A percentile compares a stretch with the other conserved stretches of the same genome.
phyloP scores from a whole-genome alignment of 768 basidiomycete species.

The Trametes coccinea region DNA sequence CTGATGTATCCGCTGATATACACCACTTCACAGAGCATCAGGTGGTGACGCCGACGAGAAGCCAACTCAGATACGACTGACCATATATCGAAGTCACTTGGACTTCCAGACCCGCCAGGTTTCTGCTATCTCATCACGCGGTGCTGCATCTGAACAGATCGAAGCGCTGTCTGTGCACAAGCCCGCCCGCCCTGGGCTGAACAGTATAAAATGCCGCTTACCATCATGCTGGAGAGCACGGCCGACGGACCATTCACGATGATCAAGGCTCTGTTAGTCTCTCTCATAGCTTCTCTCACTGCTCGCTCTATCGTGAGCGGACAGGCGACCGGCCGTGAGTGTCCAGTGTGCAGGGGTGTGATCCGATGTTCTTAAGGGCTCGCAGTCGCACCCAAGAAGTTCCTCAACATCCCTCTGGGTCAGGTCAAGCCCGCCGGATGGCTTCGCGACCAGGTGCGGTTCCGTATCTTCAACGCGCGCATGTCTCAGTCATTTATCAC shows the following conservation, averaged over 20 bases:
- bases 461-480: background rate
- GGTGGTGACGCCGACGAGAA: background rate
- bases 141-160: background rate
- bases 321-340: slow-evolving; percentile 15
- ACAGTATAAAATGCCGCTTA: slow-evolving; percentile 16
- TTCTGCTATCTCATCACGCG: slow-evolving; percentile 18
- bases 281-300: slow-evolving; percentile 10
- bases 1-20: slow-evolving; percentile 7
- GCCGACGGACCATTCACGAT: slow-evolving; percentile 11
- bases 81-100: slow-evolving; percentile 16
- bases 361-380: background rate
- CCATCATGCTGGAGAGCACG: background rate
- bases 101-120: background rate
- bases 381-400: slow-evolving; percentile 34
- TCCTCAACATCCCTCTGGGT: slow-evolving; percentile 32
- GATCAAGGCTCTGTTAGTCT: slow-evolving; percentile 8
- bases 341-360: background rate
- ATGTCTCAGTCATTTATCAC: background rate
- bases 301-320: background rate
- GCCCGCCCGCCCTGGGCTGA: background rate
- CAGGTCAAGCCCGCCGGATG: slow-evolving; percentile 34
- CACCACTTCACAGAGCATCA: slow-evolving; percentile 1
- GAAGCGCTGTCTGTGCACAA: background rate
- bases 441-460: slow-evolving; percentile 33
- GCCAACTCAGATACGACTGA: slow-evolving; percentile 15